Base-by-base conservation (phyloP, 441 rosid genomes). In the Isatis lusitanica region DNA sequence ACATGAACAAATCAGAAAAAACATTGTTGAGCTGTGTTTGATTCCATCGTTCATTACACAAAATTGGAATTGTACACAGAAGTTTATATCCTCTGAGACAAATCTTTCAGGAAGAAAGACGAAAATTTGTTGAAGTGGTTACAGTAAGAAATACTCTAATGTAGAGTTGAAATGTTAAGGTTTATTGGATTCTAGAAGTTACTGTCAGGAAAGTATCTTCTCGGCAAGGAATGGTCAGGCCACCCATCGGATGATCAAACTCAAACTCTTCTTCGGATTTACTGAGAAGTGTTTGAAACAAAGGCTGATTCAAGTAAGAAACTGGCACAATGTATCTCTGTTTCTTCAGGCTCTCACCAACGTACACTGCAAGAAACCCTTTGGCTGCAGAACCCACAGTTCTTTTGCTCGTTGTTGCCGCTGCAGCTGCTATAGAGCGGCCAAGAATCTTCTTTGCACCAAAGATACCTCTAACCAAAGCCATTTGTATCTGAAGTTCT, bases 171-270 rank as follows among this genome's bases (percentile, higher is more conserved):
- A 21, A 50, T 50, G 56, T 50, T 50, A 35, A 35, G 4, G 55
- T 18, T 9, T 50, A 21, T 50, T 78, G 70, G 52, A 73, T 17
- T 55, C 9, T n/a, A 28, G 85, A 82, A 42, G 80, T 78, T 73
- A 82, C 77, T 13, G 63, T 66, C 53, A 77, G 18, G 63, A 85
- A 89, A 40, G 74, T 47, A 2, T 85, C 81, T 31, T 43, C 38
- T 35, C 38, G 71, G 68, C 38, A 87, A 8, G 91, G 96, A 69
- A 87, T 81, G 6, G 87, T 85, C 9, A 86, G 78, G 24, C 84
- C 87, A 0, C 89, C 91, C 89, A 74, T 84, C 2, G 89, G 89
- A 81, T 88, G 87, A 74, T 77, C 60, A 53, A 77, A 83, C 9
- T 88, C 85, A 3, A 80, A 86, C 60, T 85, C 88, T 60, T 89